Percentiles rank a stretch among this genome's conserved stretches.
These are phyloP conservation scores for Pterulicium gracile DNA, from an alignment of 1,284 basidiomycete genomes.

Conservation along the genomic window DNA sequence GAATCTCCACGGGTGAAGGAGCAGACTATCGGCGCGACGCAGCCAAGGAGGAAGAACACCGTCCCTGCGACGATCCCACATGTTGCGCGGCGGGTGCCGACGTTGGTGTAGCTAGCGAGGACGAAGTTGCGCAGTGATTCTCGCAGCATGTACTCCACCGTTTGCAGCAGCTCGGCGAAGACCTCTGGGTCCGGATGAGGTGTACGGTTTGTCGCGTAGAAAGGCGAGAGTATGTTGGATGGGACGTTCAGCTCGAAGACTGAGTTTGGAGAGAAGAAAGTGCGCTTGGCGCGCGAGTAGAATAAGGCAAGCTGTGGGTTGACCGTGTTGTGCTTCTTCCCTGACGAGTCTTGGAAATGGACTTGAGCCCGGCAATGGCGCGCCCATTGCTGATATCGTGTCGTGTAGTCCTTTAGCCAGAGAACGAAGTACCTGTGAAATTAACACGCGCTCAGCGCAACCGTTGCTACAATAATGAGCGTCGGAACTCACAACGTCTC, in stretches of 20 bases:
- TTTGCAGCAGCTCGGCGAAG: conserved; percentile 46
- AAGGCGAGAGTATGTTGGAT: conserved; percentile 51
- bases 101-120: conserved; percentile 37
- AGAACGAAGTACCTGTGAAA: conserved; percentile 54
- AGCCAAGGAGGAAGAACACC: conserved; percentile 30
- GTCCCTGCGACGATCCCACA: conserved; percentile 58
- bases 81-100: conserved; percentile 58
- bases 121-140: conserved; percentile 24
- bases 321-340: conserved; percentile 23
- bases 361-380: conserved; percentile 23
- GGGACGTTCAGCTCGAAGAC: conserved; percentile 62
- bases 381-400: conserved; percentile 49
- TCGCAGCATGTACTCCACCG: conserved; percentile 48
- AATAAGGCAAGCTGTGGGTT: conserved; percentile 46
- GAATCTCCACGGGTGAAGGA: conserved; percentile 31
- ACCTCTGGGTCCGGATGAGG: conserved; percentile 53
- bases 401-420: conserved; percentile 60
- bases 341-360: conserved; percentile 7
- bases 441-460: no score
- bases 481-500: conserved; percentile 62
- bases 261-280: conserved; percentile 59
- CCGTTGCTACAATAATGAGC: no score
- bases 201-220: conserved; percentile 35
- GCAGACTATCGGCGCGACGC: conserved; percentile 39
- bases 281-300: conserved; percentile 65